Base-by-base conservation (phyloP, 345 rosid species). In the Aquilaria yunnanensis region DNA sequence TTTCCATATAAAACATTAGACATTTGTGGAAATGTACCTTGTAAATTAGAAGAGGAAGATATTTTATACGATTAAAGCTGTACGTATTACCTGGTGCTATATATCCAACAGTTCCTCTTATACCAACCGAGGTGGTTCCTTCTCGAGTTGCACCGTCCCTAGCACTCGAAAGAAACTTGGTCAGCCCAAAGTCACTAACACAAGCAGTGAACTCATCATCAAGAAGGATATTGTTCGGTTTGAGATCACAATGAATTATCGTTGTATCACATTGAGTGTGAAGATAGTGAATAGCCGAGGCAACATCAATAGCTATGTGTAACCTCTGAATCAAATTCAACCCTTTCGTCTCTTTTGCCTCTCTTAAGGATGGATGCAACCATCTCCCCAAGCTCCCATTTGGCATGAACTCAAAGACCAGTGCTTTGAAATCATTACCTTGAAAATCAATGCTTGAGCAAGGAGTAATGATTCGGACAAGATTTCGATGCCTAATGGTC, bases 351-450 rank as follows among this genome's bases (percentile, higher is more conserved):
- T 49, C 52, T 49, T 49, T 11, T 57, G 60, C 30, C 57, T 30
- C 10, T 2, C 5, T 10, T 13, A 10, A 29, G 31, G 14, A 56
- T 12, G 49, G 12, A 16, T 73, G 69, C 62, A 73, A 53, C 77
- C 77, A 73, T 10, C 43, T 49, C 14, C 55, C 77, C 9, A 68
- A 56, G 53, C 33, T 65, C 32, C 70, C 70, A 12, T 56, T 64
- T 14, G 49, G 59, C 67, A 68, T 51, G 31, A 65, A 74, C 56
- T 65, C 64, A 5, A 56, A 58, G 46, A 69, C 61, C 4, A 74
- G 66, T 46, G 67, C 59, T 51, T 61, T 65, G 5, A 69, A 74
- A 47, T 61, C 49, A 7, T 32, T 54, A 34, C 75, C 67, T 32
- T 30, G 32, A 30, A 32, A 59, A 16, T 61, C 45, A 14, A 71